Conservation (phyloP, 306 rosid genomes). For the Oemleria cerasiformis region DNA sequence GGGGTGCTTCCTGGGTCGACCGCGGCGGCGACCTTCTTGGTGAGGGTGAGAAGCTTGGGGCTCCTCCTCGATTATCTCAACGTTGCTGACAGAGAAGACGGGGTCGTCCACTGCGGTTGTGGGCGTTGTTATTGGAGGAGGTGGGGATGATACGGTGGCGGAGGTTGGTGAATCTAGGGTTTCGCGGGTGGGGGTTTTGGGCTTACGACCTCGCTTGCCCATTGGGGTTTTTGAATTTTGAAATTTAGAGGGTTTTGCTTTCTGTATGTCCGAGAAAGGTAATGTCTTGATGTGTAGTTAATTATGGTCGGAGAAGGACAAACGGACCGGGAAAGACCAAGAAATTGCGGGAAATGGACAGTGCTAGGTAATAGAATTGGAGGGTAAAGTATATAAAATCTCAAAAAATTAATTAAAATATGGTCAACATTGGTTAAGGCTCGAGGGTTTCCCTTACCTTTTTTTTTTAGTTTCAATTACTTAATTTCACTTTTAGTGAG, state of each 20-base stretch:
- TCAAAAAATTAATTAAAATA: too few relatives aligned
- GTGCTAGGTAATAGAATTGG: background rate
- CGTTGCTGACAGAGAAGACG: conserved; percentile 52
- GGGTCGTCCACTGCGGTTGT: conserved; percentile 39
- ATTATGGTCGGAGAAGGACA: background rate
- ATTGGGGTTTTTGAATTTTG: background rate
- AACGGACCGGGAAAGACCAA: background rate
- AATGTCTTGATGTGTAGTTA: background rate
- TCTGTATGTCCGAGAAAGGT: too few relatives aligned
- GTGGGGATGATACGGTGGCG: conserved; percentile 9
- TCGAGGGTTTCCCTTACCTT: too few relatives aligned
- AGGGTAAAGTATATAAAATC: background rate
- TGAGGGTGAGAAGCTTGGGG: conserved; percentile 28
- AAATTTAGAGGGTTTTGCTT: background rate
- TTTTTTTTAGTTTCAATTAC: too few relatives aligned
- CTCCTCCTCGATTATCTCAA: conserved; percentile 56
- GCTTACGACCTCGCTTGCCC: conserved; percentile 76
- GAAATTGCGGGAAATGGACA: conserved; percentile 18
- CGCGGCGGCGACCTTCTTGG: conserved; percentile 38
- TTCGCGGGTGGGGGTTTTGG: conserved; percentile 56
- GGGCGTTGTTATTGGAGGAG: conserved; percentile 9
- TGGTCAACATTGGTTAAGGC: too few relatives aligned
- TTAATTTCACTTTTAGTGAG: too few relatives aligned
- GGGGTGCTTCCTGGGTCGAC: conserved; percentile 61
- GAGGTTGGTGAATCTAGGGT: conserved; percentile 56